Base-by-base conservation (phyloP, 73 alveolate genomes). In the Paramecium tetraurelia region DNA sequence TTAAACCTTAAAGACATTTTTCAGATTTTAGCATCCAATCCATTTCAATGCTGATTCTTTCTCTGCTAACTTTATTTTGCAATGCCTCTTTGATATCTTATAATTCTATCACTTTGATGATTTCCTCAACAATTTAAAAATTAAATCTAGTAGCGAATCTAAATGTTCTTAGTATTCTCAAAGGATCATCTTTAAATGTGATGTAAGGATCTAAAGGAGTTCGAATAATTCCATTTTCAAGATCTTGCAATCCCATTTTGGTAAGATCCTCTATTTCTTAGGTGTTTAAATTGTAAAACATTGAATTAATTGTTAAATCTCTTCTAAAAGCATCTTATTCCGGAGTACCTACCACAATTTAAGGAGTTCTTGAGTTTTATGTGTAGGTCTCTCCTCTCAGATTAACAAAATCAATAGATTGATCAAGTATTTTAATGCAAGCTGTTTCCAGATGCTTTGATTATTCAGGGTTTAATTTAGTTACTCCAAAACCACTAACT, bases 391-490 rank as follows among this genome's bases (percentile, higher is more conserved):
- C 99, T 72, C 97, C 84, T 92, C 99, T 95, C 50, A 98, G 92
- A 90, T 98, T 98, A 18, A 97, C 99, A 27, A 98, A 89, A 94
- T 98, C 99, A 57, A 98, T 85, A 95, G 93, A 95, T 57, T 94
- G 58, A 7, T 97, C 97, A 72, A 76, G 76, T 16, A 98, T 93
- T 86, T 94, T 95, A 46, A 98, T 92, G 20, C 99, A 95, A 0
- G 99, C 99, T 5, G 99, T 98, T 94, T 98, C 99, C 53, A 98
- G 86, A 95, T 98, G 99, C 89, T 98, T 98, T 8, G 99, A 97
- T 89, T 98, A 95, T 59, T 98, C 99, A 21, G 98, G 93, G 90
- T 98, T 98, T 83, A 96, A 95, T 58, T 94, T 95, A 40, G 98
- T 98, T 41, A 96, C 96, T 24, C 99, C 99, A 21, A 94, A 92